Evolutionary conservation across 176 grass and related monocot species (phyloP).

Genomic region (Melocanna baccifera): DNA sequence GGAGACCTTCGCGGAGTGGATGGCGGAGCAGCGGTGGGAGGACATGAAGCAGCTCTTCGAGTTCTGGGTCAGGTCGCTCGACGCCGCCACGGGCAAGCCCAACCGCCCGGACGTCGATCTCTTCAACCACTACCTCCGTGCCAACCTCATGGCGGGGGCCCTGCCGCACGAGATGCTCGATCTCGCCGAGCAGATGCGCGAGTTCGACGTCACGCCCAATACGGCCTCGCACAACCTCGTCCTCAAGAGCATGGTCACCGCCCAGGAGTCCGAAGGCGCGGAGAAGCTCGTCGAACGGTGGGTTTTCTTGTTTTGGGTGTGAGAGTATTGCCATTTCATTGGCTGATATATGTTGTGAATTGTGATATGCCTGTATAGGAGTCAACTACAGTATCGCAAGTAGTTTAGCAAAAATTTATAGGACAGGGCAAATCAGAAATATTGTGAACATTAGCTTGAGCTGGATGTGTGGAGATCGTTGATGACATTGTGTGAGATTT

Average conservation of each 20-base stretch:
- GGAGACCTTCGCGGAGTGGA: slow-evolving; percentile 62
- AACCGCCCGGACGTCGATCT: slow-evolving; percentile 87
- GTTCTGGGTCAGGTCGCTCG: slow-evolving; percentile 75
- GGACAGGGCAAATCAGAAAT: neutral
- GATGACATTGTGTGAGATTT: neutral
- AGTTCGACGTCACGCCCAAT: slow-evolving; percentile 70
- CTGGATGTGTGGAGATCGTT: neutral
- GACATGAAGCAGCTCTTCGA: slow-evolving; percentile 74
- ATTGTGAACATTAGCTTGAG: neutral
- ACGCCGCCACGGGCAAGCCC: slow-evolving; percentile 64
- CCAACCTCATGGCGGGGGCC: slow-evolving; percentile 62
- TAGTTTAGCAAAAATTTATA: neutral
- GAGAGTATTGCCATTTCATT: neutral
- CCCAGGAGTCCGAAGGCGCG: slow-evolving; percentile 9
- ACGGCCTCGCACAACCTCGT: slow-evolving; percentile 88
- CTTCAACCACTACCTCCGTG: slow-evolving; percentile 88
- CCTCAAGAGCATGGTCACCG: slow-evolving; percentile 52
- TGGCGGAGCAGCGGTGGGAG: slow-evolving; percentile 69
- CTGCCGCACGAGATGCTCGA: slow-evolving; percentile 59
- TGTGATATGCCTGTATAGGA: neutral
- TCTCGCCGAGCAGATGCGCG: slow-evolving; percentile 76
- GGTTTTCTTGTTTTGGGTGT: neutral
- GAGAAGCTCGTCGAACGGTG: slow-evolving; percentile 51
- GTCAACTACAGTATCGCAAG: neutral
- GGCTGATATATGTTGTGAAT: neutral